These are phyloP conservation scores for Phytophthora hibernalis DNA, from an alignment of 352 stramenopile species.

Conservation along the genomic window DNA sequence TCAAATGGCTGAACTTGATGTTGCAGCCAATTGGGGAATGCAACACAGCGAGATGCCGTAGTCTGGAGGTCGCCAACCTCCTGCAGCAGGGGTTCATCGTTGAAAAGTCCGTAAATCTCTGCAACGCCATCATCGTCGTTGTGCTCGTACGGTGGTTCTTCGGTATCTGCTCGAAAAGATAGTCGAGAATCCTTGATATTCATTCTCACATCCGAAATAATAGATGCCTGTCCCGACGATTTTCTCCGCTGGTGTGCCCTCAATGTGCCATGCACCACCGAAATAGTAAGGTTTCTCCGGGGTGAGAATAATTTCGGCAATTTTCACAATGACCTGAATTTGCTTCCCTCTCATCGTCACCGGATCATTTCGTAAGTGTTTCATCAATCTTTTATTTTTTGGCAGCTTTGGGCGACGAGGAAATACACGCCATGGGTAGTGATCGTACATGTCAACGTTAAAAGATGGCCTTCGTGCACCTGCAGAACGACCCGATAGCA, in stretches of 20 bases:
- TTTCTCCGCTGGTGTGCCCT: constrained; percentile 47
- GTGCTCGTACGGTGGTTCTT: constrained; percentile 40
- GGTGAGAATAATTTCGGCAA: constrained; percentile 57
- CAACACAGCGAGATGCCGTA: constrained; percentile 37
- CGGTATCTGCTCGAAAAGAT: constrained; percentile 40
- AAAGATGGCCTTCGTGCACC: too few relatives aligned
- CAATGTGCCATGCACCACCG: constrained; percentile 57
- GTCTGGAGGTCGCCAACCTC: constrained; percentile 31
- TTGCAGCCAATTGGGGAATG: constrained; percentile 52
- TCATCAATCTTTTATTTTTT: background rate
- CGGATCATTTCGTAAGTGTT: too few relatives aligned
- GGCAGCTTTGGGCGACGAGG: constrained; percentile 25
- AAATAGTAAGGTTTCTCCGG: constrained; percentile 45
- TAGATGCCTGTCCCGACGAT: constrained; percentile 60
- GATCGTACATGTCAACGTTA: constrained; percentile 11
- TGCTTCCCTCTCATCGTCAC: constrained; percentile 34
- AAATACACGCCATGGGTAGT: constrained; percentile 21
- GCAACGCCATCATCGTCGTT: constrained; percentile 37
- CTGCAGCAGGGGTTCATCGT: constrained; percentile 33
- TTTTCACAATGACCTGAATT: constrained; percentile 58
- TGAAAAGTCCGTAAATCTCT: constrained; percentile 40
- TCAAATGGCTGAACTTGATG: constrained; percentile 59
- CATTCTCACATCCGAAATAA: constrained; percentile 61
- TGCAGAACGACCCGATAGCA: constrained; percentile 13
- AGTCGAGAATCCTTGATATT: constrained; percentile 58